phyloP scores from a whole-genome alignment of 768 basidiomycete genomes.

The Lyophyllum shimeji region DNA sequence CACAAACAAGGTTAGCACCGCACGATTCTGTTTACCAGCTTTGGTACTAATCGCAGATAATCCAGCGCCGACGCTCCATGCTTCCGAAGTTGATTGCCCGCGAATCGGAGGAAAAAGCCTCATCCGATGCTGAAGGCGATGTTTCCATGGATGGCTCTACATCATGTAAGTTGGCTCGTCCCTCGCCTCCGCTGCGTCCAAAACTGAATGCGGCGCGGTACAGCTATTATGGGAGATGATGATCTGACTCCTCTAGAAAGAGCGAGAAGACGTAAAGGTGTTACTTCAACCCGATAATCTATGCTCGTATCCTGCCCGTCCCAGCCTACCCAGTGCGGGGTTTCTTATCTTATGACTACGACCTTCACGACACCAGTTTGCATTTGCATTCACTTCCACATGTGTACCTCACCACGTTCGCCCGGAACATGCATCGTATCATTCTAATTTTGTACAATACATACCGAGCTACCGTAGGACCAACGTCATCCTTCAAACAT shows the following conservation, averaged over 20 bases:
- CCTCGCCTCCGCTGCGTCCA: not conserved
- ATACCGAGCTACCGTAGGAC: not conserved
- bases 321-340: not conserved
- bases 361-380: constrained; percentile 7
- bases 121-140: constrained; percentile 32
- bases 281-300: not conserved
- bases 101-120: constrained; percentile 20
- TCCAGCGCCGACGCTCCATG: constrained; percentile 72
- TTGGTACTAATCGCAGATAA: constrained; percentile 1
- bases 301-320: not conserved
- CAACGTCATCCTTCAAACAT: not conserved
- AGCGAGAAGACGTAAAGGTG: constrained; percentile 52
- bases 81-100: constrained; percentile 59
- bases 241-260: constrained; percentile 69
- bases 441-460: not conserved
- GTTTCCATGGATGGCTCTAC: constrained; percentile 44
- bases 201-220: constrained; percentile 15
- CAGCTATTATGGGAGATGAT: constrained; percentile 48
- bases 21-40: not conserved
- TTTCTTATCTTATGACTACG: not conserved
- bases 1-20: constrained; percentile 53
- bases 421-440: not conserved
- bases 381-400: not conserved
- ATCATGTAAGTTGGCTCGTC: constrained; percentile 34
- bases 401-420: not conserved